phyloP scores from a whole-genome alignment of 192 early-diverging fungal species.

The Mortierella hygrophila region DNA sequence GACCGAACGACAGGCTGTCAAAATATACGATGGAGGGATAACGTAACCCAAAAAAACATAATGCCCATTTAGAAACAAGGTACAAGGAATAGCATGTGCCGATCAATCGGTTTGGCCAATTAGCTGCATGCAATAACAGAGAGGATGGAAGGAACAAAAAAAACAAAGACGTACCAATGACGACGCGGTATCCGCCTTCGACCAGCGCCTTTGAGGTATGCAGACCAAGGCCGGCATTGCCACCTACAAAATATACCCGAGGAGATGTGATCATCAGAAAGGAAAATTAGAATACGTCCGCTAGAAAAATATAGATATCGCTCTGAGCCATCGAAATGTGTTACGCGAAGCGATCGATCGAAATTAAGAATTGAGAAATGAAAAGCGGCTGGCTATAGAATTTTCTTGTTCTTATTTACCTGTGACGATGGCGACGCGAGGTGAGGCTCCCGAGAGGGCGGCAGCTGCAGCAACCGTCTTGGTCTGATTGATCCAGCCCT shows the following conservation, averaged over 20 bases:
- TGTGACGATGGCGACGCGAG: conserved; percentile 14
- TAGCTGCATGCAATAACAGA: not conserved
- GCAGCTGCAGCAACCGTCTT: not conserved
- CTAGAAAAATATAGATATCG: not conserved
- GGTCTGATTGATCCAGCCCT: conserved; percentile 1
- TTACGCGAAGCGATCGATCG: not conserved
- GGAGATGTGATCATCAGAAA: not conserved
- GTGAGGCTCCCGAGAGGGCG: not conserved
- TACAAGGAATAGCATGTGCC: not conserved
- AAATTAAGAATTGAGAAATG: conserved; percentile 10
- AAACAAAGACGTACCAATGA: not conserved
- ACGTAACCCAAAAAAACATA: not conserved
- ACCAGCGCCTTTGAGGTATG: conserved; percentile 13
- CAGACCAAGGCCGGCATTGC: conserved; percentile 14
- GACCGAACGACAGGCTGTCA: conserved; percentile 6
- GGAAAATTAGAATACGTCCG: not conserved
- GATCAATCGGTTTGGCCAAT: not conserved
- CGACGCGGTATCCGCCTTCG: conserved; percentile 11
- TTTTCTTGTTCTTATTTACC: not conserved
- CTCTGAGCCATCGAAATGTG: not conserved
- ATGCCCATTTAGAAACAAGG: no score
- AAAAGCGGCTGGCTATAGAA: not conserved
- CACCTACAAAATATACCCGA: conserved; percentile 4
- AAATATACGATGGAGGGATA: not conserved
- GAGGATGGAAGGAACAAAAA: not conserved